Evolutionary conservation across 495 filamentous ascomycete genomes (phyloP), one percentile per base, ranked within the genome.

Genomic region (Emericellopsis terricola): DNA sequence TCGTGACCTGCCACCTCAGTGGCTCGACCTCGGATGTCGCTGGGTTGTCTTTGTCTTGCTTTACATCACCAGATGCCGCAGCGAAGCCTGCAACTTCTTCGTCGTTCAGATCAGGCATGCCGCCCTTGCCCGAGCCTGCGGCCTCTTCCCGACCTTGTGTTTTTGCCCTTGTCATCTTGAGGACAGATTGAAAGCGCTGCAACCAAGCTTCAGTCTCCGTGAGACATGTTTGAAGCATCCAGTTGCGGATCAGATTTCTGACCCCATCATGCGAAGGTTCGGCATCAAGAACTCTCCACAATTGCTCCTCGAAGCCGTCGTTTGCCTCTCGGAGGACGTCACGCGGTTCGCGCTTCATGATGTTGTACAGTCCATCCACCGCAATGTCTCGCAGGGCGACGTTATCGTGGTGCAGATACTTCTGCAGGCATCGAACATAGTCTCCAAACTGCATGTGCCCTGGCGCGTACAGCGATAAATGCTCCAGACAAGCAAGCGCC

Each of bases 21-120:
- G 89, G 67, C 50, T 99, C 89, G 50, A 89, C 85, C 17, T 80
- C 76, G 2, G 71, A 63, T 19, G 66, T 65, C 28, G 70, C 53
- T n/a, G 67, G 60, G 15, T 59, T 52, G 8, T 67, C 57, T 28
- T 71, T 57, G 8, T 84, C 78, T 24, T 76, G 73, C 8, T 74
- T 73, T 16, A 70, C 59, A 4, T 53, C 65, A 11, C 74, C 74
- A 24, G 68, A 65, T 13, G 77, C 71, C 17, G 71, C 70, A 27
- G 85, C 84, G 50, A 97, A 96, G 0, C 87, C 89, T 29, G 89
- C 87, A 26, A 91, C 86, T 48, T 99, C 89, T 46, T 99, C 89
- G 50, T 99, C 89, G 36, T 86, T 78, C 3, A 94, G 55, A 41
- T 96, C 91, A 17, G 33, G 33, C 19, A 35, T 9, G 8, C 33